phyloP scores from a whole-genome alignment of 176 grass and related monocot species.

The Melocanna baccifera region DNA sequence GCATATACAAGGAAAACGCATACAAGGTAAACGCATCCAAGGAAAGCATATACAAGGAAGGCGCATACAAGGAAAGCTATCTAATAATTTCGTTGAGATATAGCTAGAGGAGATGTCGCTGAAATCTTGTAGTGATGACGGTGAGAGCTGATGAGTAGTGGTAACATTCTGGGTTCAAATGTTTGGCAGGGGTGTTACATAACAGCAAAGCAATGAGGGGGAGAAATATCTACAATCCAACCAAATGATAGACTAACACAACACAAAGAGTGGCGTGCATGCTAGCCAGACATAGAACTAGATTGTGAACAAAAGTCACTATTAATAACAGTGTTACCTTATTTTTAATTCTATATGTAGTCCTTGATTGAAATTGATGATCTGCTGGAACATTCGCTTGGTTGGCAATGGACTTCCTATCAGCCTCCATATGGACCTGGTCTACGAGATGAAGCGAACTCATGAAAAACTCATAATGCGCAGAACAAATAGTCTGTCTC shows the following conservation, averaged over 20 bases:
- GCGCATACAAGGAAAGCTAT: too few species aligned
- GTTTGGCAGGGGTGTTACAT: too few species aligned
- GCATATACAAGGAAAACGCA: too few species aligned
- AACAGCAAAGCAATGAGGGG: background rate
- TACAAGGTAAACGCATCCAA: too few species aligned
- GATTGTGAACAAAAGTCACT: background rate
- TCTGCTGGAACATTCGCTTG: conserved; percentile 61
- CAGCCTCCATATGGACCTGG: conserved; percentile 96
- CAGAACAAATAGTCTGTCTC: background rate
- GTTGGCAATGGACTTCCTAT: conserved; percentile 68
- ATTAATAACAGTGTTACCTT: conserved; percentile 47
- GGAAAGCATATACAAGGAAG: too few species aligned
- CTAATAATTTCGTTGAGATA: too few species aligned
- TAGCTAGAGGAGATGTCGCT: too few species aligned
- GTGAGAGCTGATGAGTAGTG: too few species aligned
- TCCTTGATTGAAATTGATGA: conserved; percentile 51
- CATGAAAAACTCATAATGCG: conserved; percentile 23
- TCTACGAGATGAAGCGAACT: conserved; percentile 39
- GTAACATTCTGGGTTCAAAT: too few species aligned
- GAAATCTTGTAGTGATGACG: too few species aligned
- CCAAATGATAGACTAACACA: background rate
- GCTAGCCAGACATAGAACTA: background rate
- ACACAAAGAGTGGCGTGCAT: background rate
- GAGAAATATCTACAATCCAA: too few species aligned
- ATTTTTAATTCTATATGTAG: conserved; percentile 80